A percentile compares a stretch with the other conserved stretches of the same genome.
Conservation (phyloP, 306 rosid genomes). For the Malus sylvestris region DNA sequence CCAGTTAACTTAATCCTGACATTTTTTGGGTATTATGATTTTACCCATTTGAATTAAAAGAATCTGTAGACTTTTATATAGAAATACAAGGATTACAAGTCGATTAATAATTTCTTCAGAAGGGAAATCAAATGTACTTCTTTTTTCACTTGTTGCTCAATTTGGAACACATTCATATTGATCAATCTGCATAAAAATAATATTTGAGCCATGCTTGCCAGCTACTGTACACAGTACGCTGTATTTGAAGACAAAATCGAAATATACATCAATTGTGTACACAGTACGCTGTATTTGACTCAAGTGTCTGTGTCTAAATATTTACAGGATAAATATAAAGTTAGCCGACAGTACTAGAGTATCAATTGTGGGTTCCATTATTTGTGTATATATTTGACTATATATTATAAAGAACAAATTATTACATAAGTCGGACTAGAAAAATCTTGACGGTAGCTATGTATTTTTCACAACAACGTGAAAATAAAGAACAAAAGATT, state of each 20-base stretch:
- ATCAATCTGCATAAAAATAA: not conserved
- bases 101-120: not conserved
- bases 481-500: not conserved
- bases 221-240: not conserved
- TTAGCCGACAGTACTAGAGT: constrained; percentile 2
- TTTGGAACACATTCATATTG: not conserved
- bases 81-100: not conserved
- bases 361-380: constrained; percentile 12
- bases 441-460: not conserved
- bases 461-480: not conserved
- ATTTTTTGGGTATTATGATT: not conserved
- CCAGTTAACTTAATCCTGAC: too few species aligned
- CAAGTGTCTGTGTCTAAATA: not conserved
- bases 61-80: not conserved
- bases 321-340: not conserved
- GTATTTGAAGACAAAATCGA: not conserved
- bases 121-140: not conserved
- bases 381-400: not conserved
- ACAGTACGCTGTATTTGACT: not conserved
- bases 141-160: not conserved
- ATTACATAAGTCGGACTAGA: not conserved
- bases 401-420: not conserved
- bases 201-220: constrained; percentile 7
- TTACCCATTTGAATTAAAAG: not conserved
- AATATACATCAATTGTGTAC: not conserved